These are phyloP conservation scores for Hyaloscypha hepaticicola DNA, from an alignment of 495 filamentous ascomycete species.

Conservation along the genomic window DNA sequence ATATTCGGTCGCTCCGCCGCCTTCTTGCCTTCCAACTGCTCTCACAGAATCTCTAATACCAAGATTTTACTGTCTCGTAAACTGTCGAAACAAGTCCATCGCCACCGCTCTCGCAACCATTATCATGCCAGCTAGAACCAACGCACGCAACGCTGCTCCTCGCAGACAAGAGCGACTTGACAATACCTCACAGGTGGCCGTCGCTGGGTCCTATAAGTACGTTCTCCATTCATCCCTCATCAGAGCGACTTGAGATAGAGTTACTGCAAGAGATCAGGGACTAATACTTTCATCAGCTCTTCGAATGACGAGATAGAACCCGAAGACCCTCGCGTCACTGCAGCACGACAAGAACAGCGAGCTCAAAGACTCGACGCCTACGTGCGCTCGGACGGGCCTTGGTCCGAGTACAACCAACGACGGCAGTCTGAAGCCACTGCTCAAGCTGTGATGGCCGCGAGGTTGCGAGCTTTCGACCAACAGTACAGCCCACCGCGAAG, in stretches of 20 bases:
- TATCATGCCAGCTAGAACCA: background rate
- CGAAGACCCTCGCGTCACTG: background rate
- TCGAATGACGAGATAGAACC: background rate
- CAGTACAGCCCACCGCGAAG: too few species aligned
- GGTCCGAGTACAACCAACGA: background rate
- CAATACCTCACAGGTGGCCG: background rate
- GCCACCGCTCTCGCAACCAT: background rate
- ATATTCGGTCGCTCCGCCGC: background rate
- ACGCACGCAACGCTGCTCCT: background rate
- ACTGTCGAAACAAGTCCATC: background rate
- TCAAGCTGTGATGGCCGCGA: background rate
- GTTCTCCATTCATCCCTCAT: background rate
- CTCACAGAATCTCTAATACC: background rate
- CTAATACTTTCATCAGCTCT: background rate
- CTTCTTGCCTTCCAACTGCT: background rate
- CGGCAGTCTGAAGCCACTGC: background rate
- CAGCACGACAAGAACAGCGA: background rate
- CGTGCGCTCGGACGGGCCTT: background rate
- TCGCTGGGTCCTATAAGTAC: background rate
- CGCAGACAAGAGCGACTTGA: background rate
- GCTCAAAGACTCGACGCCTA: background rate
- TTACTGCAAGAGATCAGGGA: background rate
- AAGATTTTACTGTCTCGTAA: background rate
- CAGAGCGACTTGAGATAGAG: background rate
- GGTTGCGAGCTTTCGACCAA: too few species aligned